phyloP scores from a whole-genome alignment of 768 basidiomycete species.

The Hirschioporus abietinus region DNA sequence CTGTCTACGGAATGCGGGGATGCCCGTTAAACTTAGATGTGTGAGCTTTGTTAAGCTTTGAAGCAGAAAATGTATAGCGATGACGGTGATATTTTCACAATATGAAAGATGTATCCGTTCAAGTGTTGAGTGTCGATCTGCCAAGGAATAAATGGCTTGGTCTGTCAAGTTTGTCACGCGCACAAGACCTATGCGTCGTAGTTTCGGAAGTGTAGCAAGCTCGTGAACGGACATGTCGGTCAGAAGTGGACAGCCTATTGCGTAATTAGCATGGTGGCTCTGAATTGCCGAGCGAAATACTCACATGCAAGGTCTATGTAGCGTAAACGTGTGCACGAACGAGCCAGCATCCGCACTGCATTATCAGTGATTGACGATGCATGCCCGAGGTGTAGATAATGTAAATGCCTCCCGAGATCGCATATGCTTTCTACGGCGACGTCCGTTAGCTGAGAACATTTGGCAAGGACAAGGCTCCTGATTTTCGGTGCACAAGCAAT shows the following conservation, averaged over 20 bases:
- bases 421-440: conserved; percentile 79
- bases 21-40: conserved; percentile 96
- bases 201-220: conserved; percentile 78
- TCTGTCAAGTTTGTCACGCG: conserved; percentile 92
- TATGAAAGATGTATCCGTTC: conserved; percentile 97
- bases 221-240: conserved; percentile 96
- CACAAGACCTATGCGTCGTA: conserved; percentile 92
- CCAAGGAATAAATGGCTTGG: conserved; percentile 84
- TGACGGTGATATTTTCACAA: conserved; percentile 91
- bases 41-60: conserved; percentile 86
- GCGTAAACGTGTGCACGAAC: conserved; percentile 82
- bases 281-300: conserved; percentile 25
- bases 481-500: conserved; percentile 77
- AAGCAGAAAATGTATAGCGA: conserved; percentile 86
- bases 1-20: conserved; percentile 79
- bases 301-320: conserved; percentile 96
- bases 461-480: conserved; percentile 81
- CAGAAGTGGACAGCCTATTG: conserved; percentile 71
- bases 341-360: conserved; percentile 77
- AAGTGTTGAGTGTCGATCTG: conserved; percentile 76
- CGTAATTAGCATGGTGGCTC: background rate
- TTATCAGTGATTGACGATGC: conserved; percentile 85
- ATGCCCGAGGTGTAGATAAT: conserved; percentile 95
- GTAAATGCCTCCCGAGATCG: conserved; percentile 83
- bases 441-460: conserved; percentile 77